These are phyloP conservation scores for Suillus spraguei DNA, from an alignment of 768 basidiomycete species.

Conservation along the genomic window DNA sequence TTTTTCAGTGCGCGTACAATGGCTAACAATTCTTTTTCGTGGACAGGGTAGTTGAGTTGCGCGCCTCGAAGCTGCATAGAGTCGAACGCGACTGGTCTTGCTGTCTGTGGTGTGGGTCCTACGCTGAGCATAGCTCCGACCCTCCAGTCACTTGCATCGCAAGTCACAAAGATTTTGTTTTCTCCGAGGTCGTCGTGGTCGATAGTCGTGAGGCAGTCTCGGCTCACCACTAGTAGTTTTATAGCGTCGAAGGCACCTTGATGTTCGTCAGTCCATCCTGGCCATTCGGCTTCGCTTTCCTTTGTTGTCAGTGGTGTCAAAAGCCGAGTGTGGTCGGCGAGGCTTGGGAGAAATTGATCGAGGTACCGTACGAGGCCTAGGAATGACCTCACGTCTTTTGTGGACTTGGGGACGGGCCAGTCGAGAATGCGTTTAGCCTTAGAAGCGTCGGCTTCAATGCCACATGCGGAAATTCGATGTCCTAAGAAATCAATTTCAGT, in stretches of 20 bases:
- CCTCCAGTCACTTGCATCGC: conserved; percentile 8
- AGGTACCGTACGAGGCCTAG: too few relatives aligned
- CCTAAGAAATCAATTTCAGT: conserved; percentile 29
- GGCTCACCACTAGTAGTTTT: conserved; percentile 26
- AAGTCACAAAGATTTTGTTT: conserved; percentile 11
- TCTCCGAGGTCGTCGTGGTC: conserved; percentile 27
- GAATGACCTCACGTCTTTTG: too few relatives aligned
- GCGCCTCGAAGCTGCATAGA: conserved; percentile 11
- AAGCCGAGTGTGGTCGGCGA: conserved; percentile 10
- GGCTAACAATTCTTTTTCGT: conserved; percentile 41
- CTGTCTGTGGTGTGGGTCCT: conserved; percentile 6
- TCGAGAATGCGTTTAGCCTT: conserved; percentile 31
- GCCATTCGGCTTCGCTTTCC: conserved; percentile 25
- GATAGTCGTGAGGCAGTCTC: conserved; percentile 32
- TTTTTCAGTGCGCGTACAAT: conserved; percentile 32
- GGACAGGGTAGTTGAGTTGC: conserved; percentile 38
- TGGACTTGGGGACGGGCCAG: too few relatives aligned
- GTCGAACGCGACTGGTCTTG: conserved; percentile 12
- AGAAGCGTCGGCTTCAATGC: conserved; percentile 24
- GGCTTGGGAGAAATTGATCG: conserved; percentile 28
- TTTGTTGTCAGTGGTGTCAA: conserved; percentile 19
- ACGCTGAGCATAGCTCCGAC: conserved; percentile 8
- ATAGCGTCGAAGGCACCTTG: conserved; percentile 15
- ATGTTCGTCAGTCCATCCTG: conserved; percentile 23
- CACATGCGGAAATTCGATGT: conserved; percentile 28